phyloP scores from a whole-genome alignment of 768 basidiomycete species.

The Nevesoporus exiguus region DNA sequence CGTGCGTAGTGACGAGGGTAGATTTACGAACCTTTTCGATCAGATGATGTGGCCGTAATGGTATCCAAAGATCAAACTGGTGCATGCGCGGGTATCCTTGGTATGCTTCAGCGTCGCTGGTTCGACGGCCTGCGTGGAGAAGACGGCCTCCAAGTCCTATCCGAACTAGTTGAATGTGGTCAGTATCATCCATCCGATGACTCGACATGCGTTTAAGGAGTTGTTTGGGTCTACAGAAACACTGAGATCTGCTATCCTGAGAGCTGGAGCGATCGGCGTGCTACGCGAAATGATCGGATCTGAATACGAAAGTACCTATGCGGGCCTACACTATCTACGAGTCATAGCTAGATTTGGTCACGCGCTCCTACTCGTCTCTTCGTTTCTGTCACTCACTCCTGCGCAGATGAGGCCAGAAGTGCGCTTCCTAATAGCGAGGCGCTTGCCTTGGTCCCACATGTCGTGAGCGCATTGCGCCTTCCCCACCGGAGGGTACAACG shows the following conservation, averaged over 20 bases:
- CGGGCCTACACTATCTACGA: constrained; percentile 25
- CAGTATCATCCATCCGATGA: neutral
- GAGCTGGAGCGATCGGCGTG: constrained; percentile 8
- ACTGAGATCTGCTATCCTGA: constrained; percentile 16
- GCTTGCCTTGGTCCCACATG: constrained; percentile 3
- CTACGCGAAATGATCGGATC: constrained; percentile 17
- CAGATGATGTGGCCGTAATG: constrained; percentile 18
- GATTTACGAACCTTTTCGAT: neutral
- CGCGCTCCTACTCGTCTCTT: neutral
- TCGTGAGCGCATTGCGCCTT: constrained; percentile 16
- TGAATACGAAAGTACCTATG: constrained; percentile 7
- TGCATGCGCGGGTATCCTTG: constrained; percentile 7
- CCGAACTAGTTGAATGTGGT: constrained; percentile 21
- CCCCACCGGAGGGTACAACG: constrained; percentile 17
- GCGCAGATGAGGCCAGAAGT: constrained; percentile 6
- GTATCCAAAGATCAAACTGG: constrained; percentile 3
- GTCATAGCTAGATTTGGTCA: constrained; percentile 18
- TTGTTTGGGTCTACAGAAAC: constrained; percentile 4
- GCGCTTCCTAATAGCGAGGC: constrained; percentile 1
- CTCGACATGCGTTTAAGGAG: neutral
- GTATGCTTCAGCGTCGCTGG: constrained; percentile 26
- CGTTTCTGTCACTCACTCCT: neutral
- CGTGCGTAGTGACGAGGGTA: neutral
- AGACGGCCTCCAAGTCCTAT: constrained; percentile 23
- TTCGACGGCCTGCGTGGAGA: constrained; percentile 28